A percentile compares a stretch with the other conserved stretches of the same genome.
These are phyloP conservation scores for Ormosia semicastrata DNA, from an alignment of 306 rosid genomes.

Conservation along the genomic window DNA sequence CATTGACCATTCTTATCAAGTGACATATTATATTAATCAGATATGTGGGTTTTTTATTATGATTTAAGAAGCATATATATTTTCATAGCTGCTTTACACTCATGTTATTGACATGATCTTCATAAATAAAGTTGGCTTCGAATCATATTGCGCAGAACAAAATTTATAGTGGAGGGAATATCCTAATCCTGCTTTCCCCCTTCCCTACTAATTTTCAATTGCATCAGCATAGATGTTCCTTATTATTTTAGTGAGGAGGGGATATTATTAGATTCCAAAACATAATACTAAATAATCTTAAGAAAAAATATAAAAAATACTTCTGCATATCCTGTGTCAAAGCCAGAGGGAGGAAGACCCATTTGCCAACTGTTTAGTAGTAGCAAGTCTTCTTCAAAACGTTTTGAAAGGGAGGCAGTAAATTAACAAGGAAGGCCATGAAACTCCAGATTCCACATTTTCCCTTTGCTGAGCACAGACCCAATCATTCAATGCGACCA, in stretches of 20 bases:
- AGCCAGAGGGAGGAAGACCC: background rate
- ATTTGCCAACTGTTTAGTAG: background rate
- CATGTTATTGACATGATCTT: constrained; percentile 28
- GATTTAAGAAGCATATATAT: constrained; percentile 27
- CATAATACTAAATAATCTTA: background rate
- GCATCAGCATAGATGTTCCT: constrained; percentile 2
- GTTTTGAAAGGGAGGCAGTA: constrained; percentile 13
- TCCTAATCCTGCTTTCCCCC: constrained; percentile 45
- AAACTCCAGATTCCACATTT: constrained; percentile 41
- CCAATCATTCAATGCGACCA: constrained; percentile 58
- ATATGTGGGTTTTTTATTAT: constrained; percentile 32
- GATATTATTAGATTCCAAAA: constrained; percentile 43
- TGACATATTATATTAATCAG: constrained; percentile 17
- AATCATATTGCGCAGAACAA: constrained; percentile 34
- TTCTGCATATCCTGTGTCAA: background rate
- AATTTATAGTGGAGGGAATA: constrained; percentile 38
- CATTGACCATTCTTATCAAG: constrained; percentile 30
- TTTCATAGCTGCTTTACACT: constrained; percentile 33
- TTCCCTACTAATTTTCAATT: constrained; percentile 33
- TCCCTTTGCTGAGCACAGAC: constrained; percentile 29
- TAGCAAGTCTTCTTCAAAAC: background rate
- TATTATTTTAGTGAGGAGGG: constrained; percentile 16
- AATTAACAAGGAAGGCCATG: constrained; percentile 13
- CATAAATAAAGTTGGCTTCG: constrained; percentile 31
- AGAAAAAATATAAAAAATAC: background rate